A percentile compares a stretch with the other conserved stretches of the same genome.
phyloP scores from a whole-genome alignment of 345 rosid species.

The Gossypium stocksii region DNA sequence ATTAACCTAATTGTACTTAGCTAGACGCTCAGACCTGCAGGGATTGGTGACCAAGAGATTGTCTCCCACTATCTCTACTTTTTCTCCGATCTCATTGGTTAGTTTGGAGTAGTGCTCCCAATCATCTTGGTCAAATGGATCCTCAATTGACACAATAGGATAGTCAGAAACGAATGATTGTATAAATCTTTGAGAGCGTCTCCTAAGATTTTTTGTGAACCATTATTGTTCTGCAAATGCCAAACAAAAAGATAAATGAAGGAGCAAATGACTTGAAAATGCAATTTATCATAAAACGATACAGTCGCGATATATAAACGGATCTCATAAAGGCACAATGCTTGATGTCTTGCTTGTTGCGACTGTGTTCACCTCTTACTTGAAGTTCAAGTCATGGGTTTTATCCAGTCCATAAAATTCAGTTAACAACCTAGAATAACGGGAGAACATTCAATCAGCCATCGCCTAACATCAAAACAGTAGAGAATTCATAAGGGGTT shows the following conservation, averaged over 20 bases:
- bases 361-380: too few species aligned
- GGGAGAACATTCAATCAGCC: too few species aligned
- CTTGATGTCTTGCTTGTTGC: too few species aligned
- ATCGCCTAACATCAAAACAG: too few species aligned
- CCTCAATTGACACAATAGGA: neutral
- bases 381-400: too few species aligned
- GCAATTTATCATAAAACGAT: neutral
- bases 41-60: neutral
- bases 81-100: neutral
- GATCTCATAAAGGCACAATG: too few species aligned
- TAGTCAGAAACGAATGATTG: neutral
- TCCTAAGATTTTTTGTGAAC: neutral
- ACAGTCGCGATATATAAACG: too few species aligned
- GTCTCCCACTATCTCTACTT: neutral
- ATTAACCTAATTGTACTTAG: neutral
- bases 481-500: too few species aligned
- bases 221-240: neutral
- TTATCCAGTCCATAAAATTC: too few species aligned
- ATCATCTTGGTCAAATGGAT: neutral
- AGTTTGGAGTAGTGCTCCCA: constrained; percentile 1
- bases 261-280: neutral
- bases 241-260: neutral
- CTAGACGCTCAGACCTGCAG: neutral
- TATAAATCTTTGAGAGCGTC: neutral
- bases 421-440: too few species aligned